Base-by-base conservation (phyloP, 2,329 filamentous ascomycete genomes). In the Madurella fahalii region DNA sequence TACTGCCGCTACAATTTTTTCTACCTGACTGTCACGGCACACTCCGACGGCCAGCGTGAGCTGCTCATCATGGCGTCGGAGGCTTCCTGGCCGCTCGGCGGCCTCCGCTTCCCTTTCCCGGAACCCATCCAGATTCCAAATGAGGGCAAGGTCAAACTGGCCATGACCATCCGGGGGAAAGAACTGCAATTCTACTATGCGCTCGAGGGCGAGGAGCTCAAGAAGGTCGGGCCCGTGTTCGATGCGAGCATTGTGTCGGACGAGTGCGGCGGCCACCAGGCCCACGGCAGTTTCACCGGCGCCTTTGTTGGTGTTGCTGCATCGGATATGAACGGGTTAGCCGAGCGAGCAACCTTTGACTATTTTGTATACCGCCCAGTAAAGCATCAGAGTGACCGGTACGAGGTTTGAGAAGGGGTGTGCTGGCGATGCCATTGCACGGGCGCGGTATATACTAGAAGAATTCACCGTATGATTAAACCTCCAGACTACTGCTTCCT, bases 1-100 rank as follows among this genome's bases (percentile, higher is more conserved):
- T 85, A 85, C 69, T 81, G 77, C 63, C 79, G 82, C 3, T 85
- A 74, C 69, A 85, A 85, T 67, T 85, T 84, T 68, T 85, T 83
- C 71, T 85, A 85, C 60, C 72, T 85, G 5, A 75, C 79, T 0
- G 78, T 85, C 2, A 81, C 81, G 2, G 81, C 81, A 0, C 69
- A 81, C 61, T 69, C 76, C 0, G 76, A 82, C 51, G 81, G 81
- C 1, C 70, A 78, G 57, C 75, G 82, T 9, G 82, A 85, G 65
- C 70, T 85, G 8, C 73, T 82, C 15, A 75, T 85, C 53, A 66
- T 82, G 64, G 74, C 72, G 17, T 84, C 81, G 0, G 79, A 85
- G 61, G 76, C 70, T 0, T 83, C 80, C 0, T 84, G 71, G 68
- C 82, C 82, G 0, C 70, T 77, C 4, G 77, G 79, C 2, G 67